Evolutionary conservation across 208 protist genomes (phyloP), one percentile per base, ranked within the genome.

Genomic region (Entamoeba moshkovskii): DNA sequence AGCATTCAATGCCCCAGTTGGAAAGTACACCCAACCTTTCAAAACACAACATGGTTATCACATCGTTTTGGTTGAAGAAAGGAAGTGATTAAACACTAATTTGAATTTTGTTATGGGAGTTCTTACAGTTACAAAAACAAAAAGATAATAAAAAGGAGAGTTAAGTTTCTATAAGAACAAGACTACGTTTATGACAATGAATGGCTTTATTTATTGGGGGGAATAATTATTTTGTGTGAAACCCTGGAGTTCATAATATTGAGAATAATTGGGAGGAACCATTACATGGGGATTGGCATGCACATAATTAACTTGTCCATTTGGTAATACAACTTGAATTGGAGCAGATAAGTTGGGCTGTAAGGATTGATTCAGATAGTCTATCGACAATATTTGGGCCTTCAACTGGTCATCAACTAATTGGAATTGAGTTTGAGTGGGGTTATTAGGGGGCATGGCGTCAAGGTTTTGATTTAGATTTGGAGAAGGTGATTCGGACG

Each of bases 31-130:
- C 93, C 44, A 94, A 47, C 94, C 94, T 46, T 95, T 95, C n/a
- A 94, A 48, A 92, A 95, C 94, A 16, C 44, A 5, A 45, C 46
- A 52, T 93, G 94, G 94, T 1, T 95, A 93, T 52, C 94, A 95
- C 33, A 94, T 95, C 44, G 85, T 47, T 48, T 45, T 93, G 25
- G 93, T 94, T 45, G 93, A 94, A 92, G 49, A 85, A 45, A 73
- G 92, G 49, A 73, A 92, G 29, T 93, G 93, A 38, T 59, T 8
- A 59, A 59, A n/a, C n/a, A n/a, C n/a, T n/a, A n/a, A n/a, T n/a
- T n/a, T n/a, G n/a, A n/a, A n/a, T n/a, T n/a, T n/a, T n/a, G n/a
- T n/a, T n/a, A n/a, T n/a, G n/a, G n/a, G n/a, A n/a, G n/a, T n/a
- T n/a, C n/a, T n/a, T n/a, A n/a, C n/a, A n/a, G n/a, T n/a, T n/a